Evolutionary conservation across 768 basidiomycete genomes (phyloP).

Genomic region (Amanita muscaria): DNA sequence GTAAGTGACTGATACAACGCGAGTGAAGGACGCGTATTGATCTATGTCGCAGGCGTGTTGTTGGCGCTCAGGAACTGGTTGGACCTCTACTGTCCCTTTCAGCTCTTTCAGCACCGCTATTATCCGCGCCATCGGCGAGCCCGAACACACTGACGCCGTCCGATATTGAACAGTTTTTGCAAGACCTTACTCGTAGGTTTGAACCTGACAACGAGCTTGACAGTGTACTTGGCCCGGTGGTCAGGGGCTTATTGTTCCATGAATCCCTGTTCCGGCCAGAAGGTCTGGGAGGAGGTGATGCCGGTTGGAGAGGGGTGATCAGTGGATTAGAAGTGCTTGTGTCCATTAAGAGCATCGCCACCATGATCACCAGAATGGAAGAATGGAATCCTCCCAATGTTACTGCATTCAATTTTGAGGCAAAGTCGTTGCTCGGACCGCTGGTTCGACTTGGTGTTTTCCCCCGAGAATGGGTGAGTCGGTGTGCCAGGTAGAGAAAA

Average conservation of each 20-base stretch:
- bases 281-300: conserved; percentile 64
- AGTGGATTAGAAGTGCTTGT: conserved; percentile 75
- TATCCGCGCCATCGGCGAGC: conserved; percentile 35
- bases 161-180: conserved; percentile 73
- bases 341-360: conserved; percentile 75
- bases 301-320: conserved; percentile 81
- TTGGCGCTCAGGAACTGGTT: conserved; percentile 79
- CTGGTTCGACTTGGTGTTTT: conserved; percentile 80
- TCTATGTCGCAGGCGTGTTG: conserved; percentile 39
- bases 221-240: conserved; percentile 68
- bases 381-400: conserved; percentile 63
- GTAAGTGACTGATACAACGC: conserved; percentile 34
- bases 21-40: background rate
- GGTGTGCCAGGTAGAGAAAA: conserved; percentile 2
- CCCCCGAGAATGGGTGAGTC: conserved; percentile 79
- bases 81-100: conserved; percentile 70
- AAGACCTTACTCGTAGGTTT: conserved; percentile 77
- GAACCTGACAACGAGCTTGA: conserved; percentile 73
- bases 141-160: conserved; percentile 47
- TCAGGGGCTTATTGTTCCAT: conserved; percentile 54
- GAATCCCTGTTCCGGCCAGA: conserved; percentile 54
- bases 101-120: conserved; percentile 57
- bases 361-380: conserved; percentile 66
- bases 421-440: conserved; percentile 68
- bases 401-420: conserved; percentile 55